Percentiles rank a stretch among this genome's conserved stretches.
phyloP scores from a whole-genome alignment of 2,329 filamentous ascomycete genomes.

The Ascochyta viciae-villosae region DNA sequence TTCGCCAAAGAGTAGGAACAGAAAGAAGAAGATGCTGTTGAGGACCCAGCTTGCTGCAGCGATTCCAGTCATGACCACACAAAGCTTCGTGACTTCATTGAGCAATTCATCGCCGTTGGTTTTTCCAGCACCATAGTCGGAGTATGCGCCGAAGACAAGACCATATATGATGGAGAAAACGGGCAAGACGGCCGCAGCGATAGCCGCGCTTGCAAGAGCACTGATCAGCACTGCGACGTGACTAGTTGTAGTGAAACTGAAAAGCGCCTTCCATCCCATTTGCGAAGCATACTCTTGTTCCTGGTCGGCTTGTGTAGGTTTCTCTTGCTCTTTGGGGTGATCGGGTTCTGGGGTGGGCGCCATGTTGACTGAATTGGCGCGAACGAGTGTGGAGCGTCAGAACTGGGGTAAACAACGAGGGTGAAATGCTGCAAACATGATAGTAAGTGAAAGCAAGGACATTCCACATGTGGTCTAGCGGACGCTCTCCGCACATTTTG shows the following conservation, averaged over 20 bases:
- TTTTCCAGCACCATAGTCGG: conserved; percentile 66
- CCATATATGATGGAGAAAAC: conserved; percentile 75
- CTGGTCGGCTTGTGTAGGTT: conserved; percentile 22
- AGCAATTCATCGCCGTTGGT: conserved; percentile 62
- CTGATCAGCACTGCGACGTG: conserved; percentile 64
- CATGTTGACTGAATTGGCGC: conserved; percentile 16
- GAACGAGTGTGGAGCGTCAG: conserved; percentile 6
- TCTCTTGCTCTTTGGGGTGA: conserved; percentile 22
- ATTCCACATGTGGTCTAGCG: conserved; percentile 29
- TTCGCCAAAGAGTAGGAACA: conserved; percentile 83
- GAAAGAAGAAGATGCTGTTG: conserved; percentile 69
- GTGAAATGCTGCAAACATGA: conserved; percentile 7
- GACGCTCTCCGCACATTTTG: not conserved
- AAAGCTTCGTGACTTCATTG: conserved; percentile 64
- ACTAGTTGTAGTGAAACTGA: conserved; percentile 71
- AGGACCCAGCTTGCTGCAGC: conserved; percentile 71
- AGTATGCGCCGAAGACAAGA: conserved; percentile 74
- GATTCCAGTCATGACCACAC: conserved; percentile 67
- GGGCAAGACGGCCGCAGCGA: conserved; percentile 69
- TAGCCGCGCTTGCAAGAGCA: conserved; percentile 64
- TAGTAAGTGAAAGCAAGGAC: conserved; percentile 21
- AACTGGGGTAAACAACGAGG: not conserved
- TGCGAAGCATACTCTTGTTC: conserved; percentile 30
- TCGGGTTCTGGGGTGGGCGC: conserved; percentile 20
- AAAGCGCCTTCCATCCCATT: conserved; percentile 65